Evolutionary conservation across 73 alveolate genomes (phyloP), one percentile per base, ranked within the genome.

Genomic region (Blepharisma stoltei): DNA sequence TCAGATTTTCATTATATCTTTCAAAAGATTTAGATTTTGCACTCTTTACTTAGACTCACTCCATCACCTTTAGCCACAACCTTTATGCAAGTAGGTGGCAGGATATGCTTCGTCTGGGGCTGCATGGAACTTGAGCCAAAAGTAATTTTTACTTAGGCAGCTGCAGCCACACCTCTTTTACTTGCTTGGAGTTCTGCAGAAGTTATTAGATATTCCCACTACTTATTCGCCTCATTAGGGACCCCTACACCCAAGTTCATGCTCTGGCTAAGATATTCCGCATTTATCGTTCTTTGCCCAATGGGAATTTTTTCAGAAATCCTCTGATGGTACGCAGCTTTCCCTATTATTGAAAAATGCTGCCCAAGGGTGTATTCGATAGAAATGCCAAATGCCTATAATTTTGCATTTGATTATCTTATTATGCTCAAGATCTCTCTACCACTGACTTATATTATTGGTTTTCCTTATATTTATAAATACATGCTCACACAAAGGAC

Each of bases 381-480:
- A 14, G 73, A 60, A 60, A 60, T 60, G 73, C 73, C 73, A 9
- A 60, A 60, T 60, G 45, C 18, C 3, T 60, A 25, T 14, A 60
- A 60, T 60, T 20, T 60, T 60, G 23, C 46, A n/a, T 60, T 60
- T 60, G 73, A 60, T 5, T 60, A 52, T 11, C 50, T 60, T 54
- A 54, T 47, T 23, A 54, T 86, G 45, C 53, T 82, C 66, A 66
- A 77, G 67, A 86, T 82, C 0, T n/a, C 54, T 6, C 70, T 81
- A 47, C 78, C 44, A 46, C 86, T 90, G 43, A 38, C 71, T 79
- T 87, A 89, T 6, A 69, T 75, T 55, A 84, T 88, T 53, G 60
- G 83, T 45, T 70, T 47, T 44, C 89, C 85, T 43, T 84, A 70
- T 5, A 14, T 60, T n/a, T 60, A 60, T 60, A 60, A 25, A 8